Conservation (phyloP, 768 basidiomycete species). For the Omphalotus guepiniiformis region DNA sequence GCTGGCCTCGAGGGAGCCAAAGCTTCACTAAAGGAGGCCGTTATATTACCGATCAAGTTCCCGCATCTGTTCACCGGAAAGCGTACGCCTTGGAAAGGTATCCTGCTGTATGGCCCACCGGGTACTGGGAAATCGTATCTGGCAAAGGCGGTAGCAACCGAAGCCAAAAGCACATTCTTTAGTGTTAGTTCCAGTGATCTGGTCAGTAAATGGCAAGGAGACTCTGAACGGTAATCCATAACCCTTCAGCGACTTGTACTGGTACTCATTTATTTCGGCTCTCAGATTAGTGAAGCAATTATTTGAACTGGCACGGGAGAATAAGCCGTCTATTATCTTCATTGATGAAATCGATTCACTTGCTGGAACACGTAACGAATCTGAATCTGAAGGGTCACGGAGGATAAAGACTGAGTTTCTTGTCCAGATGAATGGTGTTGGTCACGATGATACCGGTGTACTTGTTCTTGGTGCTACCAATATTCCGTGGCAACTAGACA, state of each 20-base stretch:
- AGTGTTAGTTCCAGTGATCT: conserved; percentile 92
- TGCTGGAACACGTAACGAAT: conserved; percentile 90
- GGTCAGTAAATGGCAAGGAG: conserved; percentile 99
- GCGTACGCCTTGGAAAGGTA: conserved; percentile 95
- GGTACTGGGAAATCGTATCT: conserved; percentile 97
- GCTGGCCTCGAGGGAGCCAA: conserved; percentile 95
- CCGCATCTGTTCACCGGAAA: conserved; percentile 98
- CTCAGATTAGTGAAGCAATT: conserved; percentile 89
- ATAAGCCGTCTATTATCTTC: conserved; percentile 97
- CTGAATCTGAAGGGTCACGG: conserved; percentile 95
- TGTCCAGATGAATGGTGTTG: conserved; percentile 99
- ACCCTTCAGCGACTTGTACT: not conserved
- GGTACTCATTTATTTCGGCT: conserved; percentile 1
- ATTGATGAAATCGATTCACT: conserved; percentile 98
- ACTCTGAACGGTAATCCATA: conserved; percentile 77
- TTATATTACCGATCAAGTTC: conserved; percentile 99
- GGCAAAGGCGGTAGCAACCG: conserved; percentile 98
- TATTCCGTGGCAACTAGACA: conserved; percentile 97
- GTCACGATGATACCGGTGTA: conserved; percentile 95
- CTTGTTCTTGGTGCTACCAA: conserved; percentile 97
- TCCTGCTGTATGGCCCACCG: conserved; percentile 94
- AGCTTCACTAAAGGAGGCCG: conserved; percentile 94
- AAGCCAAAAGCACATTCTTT: conserved; percentile 99
- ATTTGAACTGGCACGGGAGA: conserved; percentile 93
- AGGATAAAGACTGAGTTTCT: conserved; percentile 97